phyloP scores from a whole-genome alignment of 2,329 filamentous ascomycete species.

The Epichloe amarillans region DNA sequence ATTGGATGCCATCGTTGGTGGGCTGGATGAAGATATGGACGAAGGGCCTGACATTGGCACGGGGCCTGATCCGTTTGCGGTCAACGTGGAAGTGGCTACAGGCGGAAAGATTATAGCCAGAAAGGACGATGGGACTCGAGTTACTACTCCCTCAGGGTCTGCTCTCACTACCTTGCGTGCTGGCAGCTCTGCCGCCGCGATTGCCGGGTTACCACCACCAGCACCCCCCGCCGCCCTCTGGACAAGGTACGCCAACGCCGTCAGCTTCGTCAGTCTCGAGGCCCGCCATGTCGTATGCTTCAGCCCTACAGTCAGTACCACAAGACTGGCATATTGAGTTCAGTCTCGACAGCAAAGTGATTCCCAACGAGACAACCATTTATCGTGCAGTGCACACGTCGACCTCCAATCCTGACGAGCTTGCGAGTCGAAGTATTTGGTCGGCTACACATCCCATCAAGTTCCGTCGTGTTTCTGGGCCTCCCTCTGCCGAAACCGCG shows the following conservation, averaged over 20 bases:
- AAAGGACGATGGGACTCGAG: constrained; percentile 79
- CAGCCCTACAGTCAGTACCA: constrained; percentile 64
- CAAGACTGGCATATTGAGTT: constrained; percentile 98
- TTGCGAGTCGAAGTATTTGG: constrained; percentile 69
- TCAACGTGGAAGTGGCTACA: constrained; percentile 80
- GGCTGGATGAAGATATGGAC: constrained; percentile 74
- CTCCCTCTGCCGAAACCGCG: constrained; percentile 59
- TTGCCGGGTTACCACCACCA: constrained; percentile 4
- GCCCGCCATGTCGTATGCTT: constrained; percentile 63
- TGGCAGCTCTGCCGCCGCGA: constrained; percentile 22
- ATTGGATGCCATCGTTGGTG: constrained; percentile 79
- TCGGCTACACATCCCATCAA: constrained; percentile 82
- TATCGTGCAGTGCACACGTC: constrained; percentile 80
- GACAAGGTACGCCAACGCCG: constrained; percentile 33
- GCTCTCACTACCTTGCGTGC: constrained; percentile 20
- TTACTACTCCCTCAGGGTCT: constrained; percentile 58
- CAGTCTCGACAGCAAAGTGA: constrained; percentile 67
- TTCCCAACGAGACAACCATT: constrained; percentile 86
- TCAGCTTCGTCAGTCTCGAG: constrained; percentile 43
- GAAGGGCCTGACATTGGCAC: constrained; percentile 49
- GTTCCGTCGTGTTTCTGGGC: constrained; percentile 75
- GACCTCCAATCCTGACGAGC: constrained; percentile 41
- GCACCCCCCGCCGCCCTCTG: constrained; percentile 11
- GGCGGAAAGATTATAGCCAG: constrained; percentile 81
- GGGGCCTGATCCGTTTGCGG: constrained; percentile 58